These are phyloP conservation scores for Penicillium occitanis DNA, from an alignment of 2,329 filamentous ascomycete genomes.

Conservation along the genomic window DNA sequence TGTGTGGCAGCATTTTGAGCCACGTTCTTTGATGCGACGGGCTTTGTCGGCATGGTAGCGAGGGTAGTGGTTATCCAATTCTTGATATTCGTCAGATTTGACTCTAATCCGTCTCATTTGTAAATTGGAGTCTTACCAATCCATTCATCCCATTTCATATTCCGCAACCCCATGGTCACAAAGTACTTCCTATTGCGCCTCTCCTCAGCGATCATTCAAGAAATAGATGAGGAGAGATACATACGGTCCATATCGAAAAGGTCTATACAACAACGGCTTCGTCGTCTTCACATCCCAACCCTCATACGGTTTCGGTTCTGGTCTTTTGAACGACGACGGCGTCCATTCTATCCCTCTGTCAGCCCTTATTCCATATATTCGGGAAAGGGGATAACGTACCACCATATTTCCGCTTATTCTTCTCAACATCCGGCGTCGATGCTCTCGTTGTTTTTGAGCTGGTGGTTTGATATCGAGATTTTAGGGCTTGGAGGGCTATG, in stretches of 20 bases:
- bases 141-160: constrained; percentile 70
- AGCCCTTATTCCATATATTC: neutral
- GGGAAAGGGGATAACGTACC: constrained; percentile 35
- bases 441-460: constrained; percentile 21
- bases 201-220: neutral
- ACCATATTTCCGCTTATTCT: constrained; percentile 45
- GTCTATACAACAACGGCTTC: constrained; percentile 73
- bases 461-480: constrained; percentile 13
- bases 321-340: constrained; percentile 59
- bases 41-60: constrained; percentile 72
- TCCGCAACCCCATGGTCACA: constrained; percentile 74
- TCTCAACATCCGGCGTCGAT: constrained; percentile 49
- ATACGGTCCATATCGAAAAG: constrained; percentile 71
- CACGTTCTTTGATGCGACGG: constrained; percentile 65
- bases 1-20: constrained; percentile 66
- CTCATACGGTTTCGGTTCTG: constrained; percentile 61
- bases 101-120: neutral
- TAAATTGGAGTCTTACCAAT: constrained; percentile 48
- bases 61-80: constrained; percentile 77
- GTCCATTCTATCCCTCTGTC: constrained; percentile 51
- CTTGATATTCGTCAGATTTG: constrained; percentile 35
- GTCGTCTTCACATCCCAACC: constrained; percentile 68
- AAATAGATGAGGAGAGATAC: constrained; percentile 22
- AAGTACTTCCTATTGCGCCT: constrained; percentile 59
- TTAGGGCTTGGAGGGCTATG: constrained; percentile 31